Base-by-base conservation (phyloP, 257 asterid genomes). In the Anisodus acutangulus region DNA sequence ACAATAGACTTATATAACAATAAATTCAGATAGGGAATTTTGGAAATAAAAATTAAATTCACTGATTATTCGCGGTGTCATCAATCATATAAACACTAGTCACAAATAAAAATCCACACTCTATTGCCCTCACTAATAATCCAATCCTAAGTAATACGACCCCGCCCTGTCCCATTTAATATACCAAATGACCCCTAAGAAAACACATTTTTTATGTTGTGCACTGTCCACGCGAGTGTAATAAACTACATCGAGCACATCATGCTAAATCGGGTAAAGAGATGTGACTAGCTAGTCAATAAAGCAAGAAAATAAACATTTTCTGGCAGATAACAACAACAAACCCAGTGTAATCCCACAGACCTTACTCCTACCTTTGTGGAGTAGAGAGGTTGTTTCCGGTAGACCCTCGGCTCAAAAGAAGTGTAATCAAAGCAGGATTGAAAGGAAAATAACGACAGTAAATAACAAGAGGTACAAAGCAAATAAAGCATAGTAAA, bases 121-220 rank as follows among this genome's bases (percentile, higher is more conserved):
- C 74, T 35, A 6, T 35, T 35, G 9, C 5, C 5, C 71, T 55
- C 47, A 0, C 49, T 35, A 35, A 35, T 67, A 67, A 4, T 67
- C 74, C 49, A 16, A 67, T 35, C 19, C 49, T 35, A 67, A 35
- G 74, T 35, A 35, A 67, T 67, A 67, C 19, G 19, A 67, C 43
- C 74, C 55, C 47, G 11, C 54, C 2, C 54, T 39, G 51, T 37
- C 19, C 51, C 76, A 68, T 66, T 66, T 66, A 15, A 1, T 31
- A 66, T 35, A 67, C 47, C 74, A 67, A 67, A 67, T 67, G 74
- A 15, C 47, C 74, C 74, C 11, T 35, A 67, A 67, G 74, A 67
- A 26, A 66, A 67, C 12, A 19, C 74, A 13, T 35, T 67, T 45
- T 37, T 37, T 37, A 68, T 31, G 5, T 66, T 66, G 15, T 66